Evolutionary conservation across 2,329 filamentous ascomycete genomes (phyloP).

Genomic region (Aspergillus pseudoviridinutans): DNA sequence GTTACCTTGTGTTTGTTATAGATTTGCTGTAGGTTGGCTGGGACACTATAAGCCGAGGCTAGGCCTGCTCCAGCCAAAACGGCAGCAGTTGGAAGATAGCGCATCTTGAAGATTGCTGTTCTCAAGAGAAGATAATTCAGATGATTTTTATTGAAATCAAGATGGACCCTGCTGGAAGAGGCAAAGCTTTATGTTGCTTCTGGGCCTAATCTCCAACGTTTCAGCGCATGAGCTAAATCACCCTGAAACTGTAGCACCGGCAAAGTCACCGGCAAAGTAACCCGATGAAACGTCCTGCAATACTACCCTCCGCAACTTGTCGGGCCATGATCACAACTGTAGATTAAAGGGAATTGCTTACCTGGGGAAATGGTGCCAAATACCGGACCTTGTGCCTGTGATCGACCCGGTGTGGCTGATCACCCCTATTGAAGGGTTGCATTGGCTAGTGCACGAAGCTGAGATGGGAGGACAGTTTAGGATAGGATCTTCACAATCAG

Average conservation of each 20-base stretch:
- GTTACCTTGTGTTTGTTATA: conserved; percentile 18
- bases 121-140: too few species aligned
- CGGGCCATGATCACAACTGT: not conserved
- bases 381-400: not conserved
- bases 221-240: not conserved
- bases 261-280: not conserved
- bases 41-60: conserved; percentile 12
- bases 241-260: not conserved
- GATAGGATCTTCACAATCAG: not conserved
- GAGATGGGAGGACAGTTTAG: not conserved
- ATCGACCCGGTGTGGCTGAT: not conserved
- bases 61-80: not conserved
- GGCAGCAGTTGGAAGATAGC: not conserved
- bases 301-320: too few species aligned
- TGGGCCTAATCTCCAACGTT: not conserved
- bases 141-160: not conserved
- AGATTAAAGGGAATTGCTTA: not conserved
- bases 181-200: not conserved
- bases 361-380: not conserved
- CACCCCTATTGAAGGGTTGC: not conserved
- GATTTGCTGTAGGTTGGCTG: conserved; percentile 15
- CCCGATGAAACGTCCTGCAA: not conserved
- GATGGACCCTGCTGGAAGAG: not conserved
- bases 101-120: not conserved
- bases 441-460: not conserved